Percentiles rank a stretch among this genome's conserved stretches.
Conservation (phyloP, 208 protist genomes). For the Acanthamoeba triangularis region DNA sequence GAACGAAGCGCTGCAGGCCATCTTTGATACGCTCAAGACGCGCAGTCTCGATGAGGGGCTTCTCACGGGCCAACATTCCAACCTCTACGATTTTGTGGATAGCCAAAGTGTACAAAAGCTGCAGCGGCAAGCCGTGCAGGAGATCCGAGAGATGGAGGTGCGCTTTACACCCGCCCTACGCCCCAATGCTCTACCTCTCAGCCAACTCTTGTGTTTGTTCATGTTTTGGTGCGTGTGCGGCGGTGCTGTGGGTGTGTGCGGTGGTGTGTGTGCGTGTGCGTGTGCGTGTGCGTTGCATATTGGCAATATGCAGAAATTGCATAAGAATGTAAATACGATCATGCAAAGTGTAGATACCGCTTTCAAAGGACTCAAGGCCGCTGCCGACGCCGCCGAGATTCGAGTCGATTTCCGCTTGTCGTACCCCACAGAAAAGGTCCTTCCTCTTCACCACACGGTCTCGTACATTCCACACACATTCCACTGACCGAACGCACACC, state of each 20-base stretch:
- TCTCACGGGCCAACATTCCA: not conserved
- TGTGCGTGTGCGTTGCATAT: not conserved
- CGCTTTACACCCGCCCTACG: not conserved
- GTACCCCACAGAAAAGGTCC: constrained; percentile 56
- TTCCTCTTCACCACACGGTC: not conserved
- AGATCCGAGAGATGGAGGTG: constrained; percentile 47
- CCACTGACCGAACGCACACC: not conserved
- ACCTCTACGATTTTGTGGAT: constrained; percentile 63
- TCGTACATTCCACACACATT: not conserved
- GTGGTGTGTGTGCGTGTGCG: not conserved
- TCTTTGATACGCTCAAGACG: constrained; percentile 36
- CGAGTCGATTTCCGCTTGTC: constrained; percentile 43
- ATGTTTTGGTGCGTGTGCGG: not conserved
- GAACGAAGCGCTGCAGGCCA: not conserved
- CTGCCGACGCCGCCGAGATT: constrained; percentile 6
- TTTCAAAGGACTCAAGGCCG: constrained; percentile 12
- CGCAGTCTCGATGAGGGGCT: not conserved
- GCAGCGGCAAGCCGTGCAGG: constrained; percentile 6
- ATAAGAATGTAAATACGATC: constrained; percentile 17
- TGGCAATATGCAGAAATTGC: not conserved
- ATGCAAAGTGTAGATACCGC: not conserved
- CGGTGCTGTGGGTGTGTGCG: too few species aligned
- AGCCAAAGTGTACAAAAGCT: constrained; percentile 30
- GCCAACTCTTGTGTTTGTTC: not conserved
- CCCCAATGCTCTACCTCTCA: not conserved